Conservation (phyloP, 148 eudicot genomes). For the Amaranthus palmeri region DNA sequence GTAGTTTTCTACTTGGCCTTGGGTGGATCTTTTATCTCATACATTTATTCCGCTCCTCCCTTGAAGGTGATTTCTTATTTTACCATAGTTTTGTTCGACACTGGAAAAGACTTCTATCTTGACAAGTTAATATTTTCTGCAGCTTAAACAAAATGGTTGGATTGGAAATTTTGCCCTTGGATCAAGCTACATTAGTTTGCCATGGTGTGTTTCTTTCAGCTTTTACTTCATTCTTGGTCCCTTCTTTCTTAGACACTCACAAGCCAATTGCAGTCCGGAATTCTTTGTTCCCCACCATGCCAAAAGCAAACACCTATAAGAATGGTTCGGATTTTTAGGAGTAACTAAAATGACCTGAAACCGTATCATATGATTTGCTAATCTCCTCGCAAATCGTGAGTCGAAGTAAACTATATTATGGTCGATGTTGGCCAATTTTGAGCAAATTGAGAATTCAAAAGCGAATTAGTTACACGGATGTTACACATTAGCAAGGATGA, state of each 20-base stretch:
- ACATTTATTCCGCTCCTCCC: conserved; percentile 99
- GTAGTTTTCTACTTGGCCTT: conserved; percentile 75
- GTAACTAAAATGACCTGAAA: not conserved
- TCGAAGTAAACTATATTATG: no score
- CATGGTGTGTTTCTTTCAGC: conserved; percentile 54
- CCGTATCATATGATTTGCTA: no score
- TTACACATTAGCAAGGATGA: no score
- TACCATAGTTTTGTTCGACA: conserved; percentile 5
- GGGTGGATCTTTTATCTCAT: conserved; percentile 86
- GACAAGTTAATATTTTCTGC: conserved; percentile 23
- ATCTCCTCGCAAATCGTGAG: no score
- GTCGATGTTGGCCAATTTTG: no score
- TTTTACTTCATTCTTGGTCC: conserved; percentile 2
- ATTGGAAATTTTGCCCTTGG: conserved; percentile 96
- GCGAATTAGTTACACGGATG: no score
- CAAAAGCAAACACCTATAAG: not conserved
- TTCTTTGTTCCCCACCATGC: not conserved
- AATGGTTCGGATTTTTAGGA: not conserved
- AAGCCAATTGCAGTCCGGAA: not conserved
- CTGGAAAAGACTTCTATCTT: conserved; percentile 10
- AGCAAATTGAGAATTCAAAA: no score
- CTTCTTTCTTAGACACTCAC: not conserved
- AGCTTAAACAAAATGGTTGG: conserved; percentile 99
- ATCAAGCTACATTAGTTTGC: conserved; percentile 91
- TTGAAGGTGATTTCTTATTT: conserved; percentile 55